phyloP scores from a whole-genome alignment of 2,329 filamentous ascomycete species.

The Colletotrichum sp. region DNA sequence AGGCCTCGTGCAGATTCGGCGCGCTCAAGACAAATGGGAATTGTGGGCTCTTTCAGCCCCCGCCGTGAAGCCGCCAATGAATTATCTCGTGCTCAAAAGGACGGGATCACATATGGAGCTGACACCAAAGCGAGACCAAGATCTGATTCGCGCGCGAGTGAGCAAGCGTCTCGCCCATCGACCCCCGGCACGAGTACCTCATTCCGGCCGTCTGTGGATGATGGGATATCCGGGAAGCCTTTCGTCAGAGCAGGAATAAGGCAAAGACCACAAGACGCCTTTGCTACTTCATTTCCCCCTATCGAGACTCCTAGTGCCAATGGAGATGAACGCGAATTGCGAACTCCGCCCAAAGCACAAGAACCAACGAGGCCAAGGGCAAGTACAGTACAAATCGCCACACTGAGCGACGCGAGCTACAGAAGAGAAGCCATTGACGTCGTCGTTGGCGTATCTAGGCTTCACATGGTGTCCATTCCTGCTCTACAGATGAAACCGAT shows the following conservation, averaged over 20 bases:
- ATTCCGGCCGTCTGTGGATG: slow-evolving; percentile 34
- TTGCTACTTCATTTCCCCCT: slow-evolving; percentile 21
- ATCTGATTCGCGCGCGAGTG: slow-evolving; percentile 15
- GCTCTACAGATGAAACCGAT: slow-evolving; percentile 91
- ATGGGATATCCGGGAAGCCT: slow-evolving; percentile 60
- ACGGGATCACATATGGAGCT: neutral
- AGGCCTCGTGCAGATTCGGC: slow-evolving; percentile 12
- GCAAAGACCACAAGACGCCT: slow-evolving; percentile 25
- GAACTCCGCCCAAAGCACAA: neutral
- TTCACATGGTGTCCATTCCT: slow-evolving; percentile 88
- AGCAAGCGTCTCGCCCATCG: slow-evolving; percentile 10
- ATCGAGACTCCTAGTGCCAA: neutral
- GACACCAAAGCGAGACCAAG: neutral
- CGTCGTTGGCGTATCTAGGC: slow-evolving; percentile 85
- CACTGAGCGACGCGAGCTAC: neutral
- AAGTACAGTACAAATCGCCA: neutral
- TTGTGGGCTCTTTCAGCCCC: slow-evolving; percentile 14
- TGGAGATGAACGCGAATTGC: neutral
- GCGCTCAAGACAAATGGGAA: slow-evolving; percentile 17
- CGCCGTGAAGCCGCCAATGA: slow-evolving; percentile 5
- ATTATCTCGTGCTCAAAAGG: neutral
- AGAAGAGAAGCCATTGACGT: slow-evolving; percentile 57
- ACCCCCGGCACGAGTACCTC: neutral
- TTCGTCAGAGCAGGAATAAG: slow-evolving; percentile 50
- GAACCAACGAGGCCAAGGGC: neutral